These are phyloP conservation scores for Aspergillus udagawae DNA, from an alignment of 2,329 filamentous ascomycete genomes.

Conservation along the genomic window DNA sequence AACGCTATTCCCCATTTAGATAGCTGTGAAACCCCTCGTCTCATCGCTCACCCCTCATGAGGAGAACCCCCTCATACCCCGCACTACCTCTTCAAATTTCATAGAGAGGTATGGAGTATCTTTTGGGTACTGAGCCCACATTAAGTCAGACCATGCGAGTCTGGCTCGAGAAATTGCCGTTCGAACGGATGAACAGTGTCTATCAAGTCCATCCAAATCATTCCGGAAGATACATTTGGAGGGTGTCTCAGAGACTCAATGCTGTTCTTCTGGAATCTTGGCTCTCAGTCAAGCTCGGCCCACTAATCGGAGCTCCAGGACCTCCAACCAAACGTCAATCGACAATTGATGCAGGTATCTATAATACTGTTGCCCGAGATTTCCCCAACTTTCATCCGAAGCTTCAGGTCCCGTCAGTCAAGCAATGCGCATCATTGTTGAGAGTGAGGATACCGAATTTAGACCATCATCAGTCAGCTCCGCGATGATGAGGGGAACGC, in stretches of 20 bases:
- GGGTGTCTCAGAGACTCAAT: background rate
- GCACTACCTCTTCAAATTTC: background rate
- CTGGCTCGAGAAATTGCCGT: background rate
- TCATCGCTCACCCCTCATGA: slow-evolving; percentile 13
- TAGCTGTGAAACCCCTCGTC: background rate
- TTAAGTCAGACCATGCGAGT: slow-evolving; percentile 1
- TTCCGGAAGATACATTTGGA: background rate
- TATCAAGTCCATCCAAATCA: background rate
- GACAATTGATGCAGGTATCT: background rate
- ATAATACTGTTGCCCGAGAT: background rate
- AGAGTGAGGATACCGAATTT: background rate
- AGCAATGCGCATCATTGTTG: background rate
- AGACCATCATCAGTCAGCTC: background rate
- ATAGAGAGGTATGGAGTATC: too few relatives aligned
- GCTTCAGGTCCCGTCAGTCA: background rate
- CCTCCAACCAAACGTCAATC: too few relatives aligned
- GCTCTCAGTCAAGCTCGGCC: background rate
- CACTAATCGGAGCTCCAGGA: too few relatives aligned
- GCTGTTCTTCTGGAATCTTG: background rate
- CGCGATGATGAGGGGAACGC: slow-evolving; percentile 10
- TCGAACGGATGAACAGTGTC: background rate
- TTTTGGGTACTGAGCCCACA: background rate
- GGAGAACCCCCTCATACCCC: slow-evolving; percentile 5
- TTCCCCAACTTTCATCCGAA: background rate
- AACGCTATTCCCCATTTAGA: slow-evolving; percentile 1